Conservation (phyloP, 768 basidiomycete genomes). For the Amanita molliuscula region DNA sequence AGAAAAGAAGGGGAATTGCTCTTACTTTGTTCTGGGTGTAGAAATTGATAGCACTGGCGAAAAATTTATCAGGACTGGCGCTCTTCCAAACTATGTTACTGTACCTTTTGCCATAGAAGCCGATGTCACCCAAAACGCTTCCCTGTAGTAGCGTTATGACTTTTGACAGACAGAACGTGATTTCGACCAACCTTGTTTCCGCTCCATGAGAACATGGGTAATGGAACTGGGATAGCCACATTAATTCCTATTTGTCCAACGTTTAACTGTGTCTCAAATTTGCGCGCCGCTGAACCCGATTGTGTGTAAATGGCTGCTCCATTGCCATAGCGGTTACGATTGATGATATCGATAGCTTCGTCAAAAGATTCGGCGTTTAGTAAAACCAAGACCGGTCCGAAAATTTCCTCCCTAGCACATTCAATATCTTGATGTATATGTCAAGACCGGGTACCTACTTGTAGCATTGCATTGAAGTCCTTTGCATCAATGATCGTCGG, state of each 20-base stretch:
- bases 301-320: constrained; percentile 96
- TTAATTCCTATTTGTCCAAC: constrained; percentile 93
- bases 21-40: constrained; percentile 89
- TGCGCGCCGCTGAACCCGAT: constrained; percentile 88
- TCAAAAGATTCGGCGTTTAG: constrained; percentile 77
- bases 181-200: constrained; percentile 63
- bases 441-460: constrained; percentile 37
- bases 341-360: constrained; percentile 84
- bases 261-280: constrained; percentile 82
- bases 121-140: constrained; percentile 76
- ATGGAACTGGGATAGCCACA: constrained; percentile 85
- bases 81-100: constrained; percentile 11
- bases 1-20: not conserved
- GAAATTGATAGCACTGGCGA: constrained; percentile 75
- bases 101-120: constrained; percentile 85
- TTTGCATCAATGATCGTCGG: constrained; percentile 82
- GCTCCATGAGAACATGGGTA: constrained; percentile 93
- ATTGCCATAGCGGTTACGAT: constrained; percentile 86
- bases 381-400: constrained; percentile 82
- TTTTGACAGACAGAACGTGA: not conserved
- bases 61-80: not conserved
- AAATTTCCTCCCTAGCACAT: constrained; percentile 74
- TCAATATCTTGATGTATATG: constrained; percentile 1
- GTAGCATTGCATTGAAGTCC: constrained; percentile 82
- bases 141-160: constrained; percentile 23